Base-by-base conservation (phyloP, 208 protist genomes). In the Herpetomonas samuelpessoai region DNA sequence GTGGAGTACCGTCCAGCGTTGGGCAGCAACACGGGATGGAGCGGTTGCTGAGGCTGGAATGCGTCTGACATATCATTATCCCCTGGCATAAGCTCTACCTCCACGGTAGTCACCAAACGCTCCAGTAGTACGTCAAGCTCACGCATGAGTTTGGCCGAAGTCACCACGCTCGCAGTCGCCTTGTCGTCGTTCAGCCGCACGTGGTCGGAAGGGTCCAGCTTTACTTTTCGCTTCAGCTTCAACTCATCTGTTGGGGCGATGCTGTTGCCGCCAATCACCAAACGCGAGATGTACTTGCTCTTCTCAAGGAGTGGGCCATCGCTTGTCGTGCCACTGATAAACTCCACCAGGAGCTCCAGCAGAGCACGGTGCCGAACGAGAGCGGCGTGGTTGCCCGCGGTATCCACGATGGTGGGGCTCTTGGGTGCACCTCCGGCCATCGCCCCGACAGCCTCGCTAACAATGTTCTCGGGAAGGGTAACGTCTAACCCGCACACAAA, bases 1-100 rank as follows among this genome's bases (percentile, higher is more conserved):
- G 86, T 86, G 14, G 88, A 95, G 62, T 80, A 74, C 9, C 75
- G 66, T 0, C 72, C 73, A 0, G 88, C 74, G 18, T 79, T 79
- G 19, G 88, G 84, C 0, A 97, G 74, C 27, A 96, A 66, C 24
- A 91, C 55, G 7, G 88, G 93, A 56, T 97, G 93, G 29, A 97
- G 46, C 6, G 93, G 91, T 70, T 97, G 93, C 79, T 97, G 91
- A 25, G 93, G 93, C 26, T 87, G 78, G 62, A 95, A 95, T n/a
- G 79, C 76, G 44, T 96, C 85, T 7, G 88, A 86, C 79, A 94
- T 87, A 76, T 97, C 93, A 41, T 81, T 74, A 19, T 89, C 86
- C 0, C 91, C 88, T 12, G 93, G 93, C 87, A 97, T 91, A 45
- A 97, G 51, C 59, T 96, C 93, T 50, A 97, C 84, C 65, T 92